A percentile compares a stretch with the other conserved stretches of the same genome.
phyloP scores from a whole-genome alignment of 495 filamentous ascomycete species.

The Acidomyces sp. region DNA sequence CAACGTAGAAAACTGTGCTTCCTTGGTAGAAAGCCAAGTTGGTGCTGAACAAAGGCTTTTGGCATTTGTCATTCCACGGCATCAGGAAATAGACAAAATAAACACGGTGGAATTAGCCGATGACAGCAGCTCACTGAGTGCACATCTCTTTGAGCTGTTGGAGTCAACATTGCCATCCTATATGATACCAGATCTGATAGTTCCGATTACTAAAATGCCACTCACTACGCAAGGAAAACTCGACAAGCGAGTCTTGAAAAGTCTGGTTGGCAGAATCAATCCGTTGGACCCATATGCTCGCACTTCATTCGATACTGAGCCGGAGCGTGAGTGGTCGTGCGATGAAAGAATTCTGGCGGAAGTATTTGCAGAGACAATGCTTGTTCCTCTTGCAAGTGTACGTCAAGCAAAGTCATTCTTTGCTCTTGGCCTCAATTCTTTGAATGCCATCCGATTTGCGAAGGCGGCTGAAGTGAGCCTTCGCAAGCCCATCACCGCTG shows the following conservation, averaged over 20 bases:
- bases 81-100: neutral
- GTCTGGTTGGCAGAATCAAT: no score
- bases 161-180: slow-evolving; percentile 42
- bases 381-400: slow-evolving; percentile 34
- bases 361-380: slow-evolving; percentile 38
- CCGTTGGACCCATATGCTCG: no score
- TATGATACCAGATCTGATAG: slow-evolving; percentile 53
- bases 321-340: slow-evolving; percentile 28
- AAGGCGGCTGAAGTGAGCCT: slow-evolving; percentile 33
- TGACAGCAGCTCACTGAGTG: neutral
- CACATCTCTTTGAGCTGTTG: slow-evolving; percentile 29
- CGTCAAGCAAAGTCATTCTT: slow-evolving; percentile 42
- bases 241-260: slow-evolving; percentile 40
- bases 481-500: slow-evolving; percentile 42
- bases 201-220: slow-evolving; percentile 53
- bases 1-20: slow-evolving; percentile 39
- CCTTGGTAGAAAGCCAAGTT: slow-evolving; percentile 29
- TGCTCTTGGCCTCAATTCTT: slow-evolving; percentile 61
- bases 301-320: no score
- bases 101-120: neutral
- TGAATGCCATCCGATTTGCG: slow-evolving; percentile 60
- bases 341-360: slow-evolving; percentile 35
- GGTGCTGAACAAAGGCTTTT: slow-evolving; percentile 21
- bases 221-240: slow-evolving; percentile 52
- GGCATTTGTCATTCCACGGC: slow-evolving; percentile 43